Evolutionary conservation across 371 early-diverging fungal genomes (phyloP).

Genomic region (Mortierella sp.): DNA sequence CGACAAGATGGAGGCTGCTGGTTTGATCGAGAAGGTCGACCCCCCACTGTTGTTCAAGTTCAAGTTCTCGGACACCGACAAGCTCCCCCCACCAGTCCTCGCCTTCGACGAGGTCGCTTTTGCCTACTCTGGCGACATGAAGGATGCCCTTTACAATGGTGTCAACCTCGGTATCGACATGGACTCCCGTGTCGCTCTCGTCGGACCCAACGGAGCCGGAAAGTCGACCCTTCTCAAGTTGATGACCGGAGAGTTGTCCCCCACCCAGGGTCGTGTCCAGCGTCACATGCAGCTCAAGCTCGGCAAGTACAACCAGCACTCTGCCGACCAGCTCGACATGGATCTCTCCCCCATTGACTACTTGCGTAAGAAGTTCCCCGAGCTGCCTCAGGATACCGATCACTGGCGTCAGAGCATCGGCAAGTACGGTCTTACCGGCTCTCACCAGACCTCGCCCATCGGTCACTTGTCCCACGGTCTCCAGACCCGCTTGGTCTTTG

Average conservation of each 20-base stretch:
- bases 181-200: slow-evolving; percentile 96
- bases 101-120: slow-evolving; percentile 95
- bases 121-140: slow-evolving; percentile 88
- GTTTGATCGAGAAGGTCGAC: slow-evolving; percentile 93
- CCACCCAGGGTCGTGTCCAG: slow-evolving; percentile 89
- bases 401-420: slow-evolving; percentile 94
- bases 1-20: slow-evolving; percentile 99
- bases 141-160: slow-evolving; percentile 88
- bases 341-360: slow-evolving; percentile 93
- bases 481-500: slow-evolving; percentile 97
- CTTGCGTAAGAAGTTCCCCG: slow-evolving; percentile 90
- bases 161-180: slow-evolving; percentile 96
- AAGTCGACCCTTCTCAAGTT: slow-evolving; percentile 96
- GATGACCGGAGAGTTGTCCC: slow-evolving; percentile 88
- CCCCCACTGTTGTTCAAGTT: slow-evolving; percentile 84
- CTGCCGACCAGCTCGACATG: slow-evolving; percentile 94
- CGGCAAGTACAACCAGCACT: slow-evolving; percentile 99
- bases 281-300: slow-evolving; percentile 94
- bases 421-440: slow-evolving; percentile 94
- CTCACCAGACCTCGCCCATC: slow-evolving; percentile 93
- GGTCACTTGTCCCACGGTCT: slow-evolving; percentile 94
- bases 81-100: slow-evolving; percentile 97
- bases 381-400: slow-evolving; percentile 79
- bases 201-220: slow-evolving; percentile 95
- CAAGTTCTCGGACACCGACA: slow-evolving; percentile 87